Evolutionary conservation across 2,329 filamentous ascomycete genomes (phyloP), one percentile per base, ranked within the genome.

Genomic region (Diaporthe capsici): DNA sequence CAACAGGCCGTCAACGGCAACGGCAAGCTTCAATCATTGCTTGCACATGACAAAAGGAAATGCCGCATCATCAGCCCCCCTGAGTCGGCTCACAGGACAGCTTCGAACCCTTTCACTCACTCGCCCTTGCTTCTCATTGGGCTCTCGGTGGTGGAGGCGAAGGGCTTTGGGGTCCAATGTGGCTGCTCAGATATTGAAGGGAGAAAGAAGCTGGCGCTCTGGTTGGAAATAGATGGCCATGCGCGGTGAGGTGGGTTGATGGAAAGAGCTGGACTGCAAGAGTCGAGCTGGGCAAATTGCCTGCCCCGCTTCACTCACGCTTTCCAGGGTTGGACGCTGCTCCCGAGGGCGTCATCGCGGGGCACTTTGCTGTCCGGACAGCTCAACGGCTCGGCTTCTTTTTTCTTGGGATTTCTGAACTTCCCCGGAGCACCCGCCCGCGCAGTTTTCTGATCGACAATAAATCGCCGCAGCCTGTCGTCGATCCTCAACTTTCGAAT

Each of bases 271-370:
- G 61, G 42, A 49, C n/a, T n/a, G 42, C 42, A 17, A 47, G n/a
- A 55, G 34, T 39, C 22, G n/a, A 55, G 65, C 28, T 70, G 49
- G 49, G 65, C 65, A 70, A 55, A 70, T 70, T 70, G 49, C 65
- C 49, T 70, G 65, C 65, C 65, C 65, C 65, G 65, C 65, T 70
- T 25, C 22, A 22, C 47, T 53, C 47, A 28, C n/a, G 22, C 31
- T 4, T 31, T 70, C 37, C 65, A 70, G 65, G 65, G 65, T 70
- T 70, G 65, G 31, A 55, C 65, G 65, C 49, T 70, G 65, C 65
- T 70, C n/a, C 65, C 65, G 20, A 42, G 34, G 15, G 47, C 65
- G 65, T 70, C 65, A 70, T 70, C 65, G 65, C 65, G 65, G 65
- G 65, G 65, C 65, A 70, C 13, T 31, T 22, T 55, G 49, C 65